phyloP scores from a whole-genome alignment of 805 yeast species.

The Suhomyces pyralidae region DNA sequence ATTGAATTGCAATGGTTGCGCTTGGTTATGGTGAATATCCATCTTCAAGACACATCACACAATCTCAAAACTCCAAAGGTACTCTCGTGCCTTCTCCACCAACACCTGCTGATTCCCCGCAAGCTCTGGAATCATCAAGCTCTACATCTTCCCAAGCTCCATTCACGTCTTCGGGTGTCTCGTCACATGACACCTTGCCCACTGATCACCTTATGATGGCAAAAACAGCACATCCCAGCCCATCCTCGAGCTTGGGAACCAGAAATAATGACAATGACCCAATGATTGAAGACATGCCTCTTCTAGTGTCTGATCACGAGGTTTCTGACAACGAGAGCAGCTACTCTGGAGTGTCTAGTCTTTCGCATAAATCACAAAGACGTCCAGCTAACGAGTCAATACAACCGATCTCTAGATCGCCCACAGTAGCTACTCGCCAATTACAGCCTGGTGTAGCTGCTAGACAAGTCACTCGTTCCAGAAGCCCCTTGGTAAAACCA shows the following conservation, averaged over 20 bases:
- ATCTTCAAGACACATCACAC: neutral
- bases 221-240: neutral
- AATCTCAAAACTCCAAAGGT: neutral
- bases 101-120: slow-evolving; percentile 1
- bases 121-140: neutral
- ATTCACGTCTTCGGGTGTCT: neutral
- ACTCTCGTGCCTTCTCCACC: slow-evolving; percentile 4
- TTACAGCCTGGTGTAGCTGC: neutral
- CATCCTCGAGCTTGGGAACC: slow-evolving; percentile 7
- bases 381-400: neutral
- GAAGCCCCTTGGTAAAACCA: slow-evolving; percentile 3
- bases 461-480: neutral
- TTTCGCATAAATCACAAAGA: neutral
- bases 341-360: slow-evolving; percentile 8
- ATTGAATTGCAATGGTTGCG: slow-evolving; percentile 12
- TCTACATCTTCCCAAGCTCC: slow-evolving; percentile 1
- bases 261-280: slow-evolving; percentile 2
- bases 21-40: slow-evolving; percentile 11
- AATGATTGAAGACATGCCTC: slow-evolving; percentile 27
- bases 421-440: neutral
- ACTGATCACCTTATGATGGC: neutral
- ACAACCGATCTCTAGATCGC: neutral
- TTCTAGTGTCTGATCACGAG: slow-evolving; percentile 32
- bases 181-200: slow-evolving; percentile 7
- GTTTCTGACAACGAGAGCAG: slow-evolving; percentile 26